phyloP scores from a whole-genome alignment of 2,329 filamentous ascomycete genomes.

The Aspergillus arachidicola region DNA sequence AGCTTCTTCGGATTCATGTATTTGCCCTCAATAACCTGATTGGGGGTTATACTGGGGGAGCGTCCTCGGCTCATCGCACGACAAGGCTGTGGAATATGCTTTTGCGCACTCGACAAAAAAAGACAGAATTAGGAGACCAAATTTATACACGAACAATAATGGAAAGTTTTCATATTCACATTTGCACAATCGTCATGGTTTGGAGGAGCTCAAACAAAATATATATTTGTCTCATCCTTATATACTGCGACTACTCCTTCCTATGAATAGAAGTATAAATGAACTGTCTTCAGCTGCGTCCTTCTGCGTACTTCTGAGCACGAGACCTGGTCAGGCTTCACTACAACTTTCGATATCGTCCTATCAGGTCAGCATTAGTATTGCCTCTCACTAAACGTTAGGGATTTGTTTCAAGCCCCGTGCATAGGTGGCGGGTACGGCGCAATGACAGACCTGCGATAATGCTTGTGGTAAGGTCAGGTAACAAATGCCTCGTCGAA shows the following conservation, averaged over 20 bases:
- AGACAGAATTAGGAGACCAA: not conserved
- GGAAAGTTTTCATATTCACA: not conserved
- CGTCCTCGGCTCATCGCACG: slow-evolving; percentile 1
- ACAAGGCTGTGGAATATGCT: not conserved
- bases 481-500: slow-evolving; percentile 7
- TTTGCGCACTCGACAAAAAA: not conserved
- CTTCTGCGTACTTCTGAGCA: not conserved
- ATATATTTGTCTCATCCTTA: not conserved
- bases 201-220: not conserved
- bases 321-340: not conserved
- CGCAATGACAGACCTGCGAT: slow-evolving; percentile 4
- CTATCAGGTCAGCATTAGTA: not conserved
- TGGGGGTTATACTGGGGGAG: not conserved
- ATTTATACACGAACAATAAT: not conserved
- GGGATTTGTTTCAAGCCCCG: too few relatives aligned
- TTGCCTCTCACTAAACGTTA: too few relatives aligned
- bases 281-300: not conserved
- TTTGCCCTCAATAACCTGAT: slow-evolving; percentile 12
- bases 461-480: not conserved
- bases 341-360: not conserved
- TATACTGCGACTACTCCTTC: too few relatives aligned
- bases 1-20: slow-evolving; percentile 8
- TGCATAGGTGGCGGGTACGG: too few relatives aligned
- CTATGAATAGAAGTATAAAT: too few relatives aligned
- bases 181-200: not conserved